Percentiles rank a stretch among this genome's conserved stretches.
Conservation (phyloP, 306 rosid genomes). For the Malus orientalis region DNA sequence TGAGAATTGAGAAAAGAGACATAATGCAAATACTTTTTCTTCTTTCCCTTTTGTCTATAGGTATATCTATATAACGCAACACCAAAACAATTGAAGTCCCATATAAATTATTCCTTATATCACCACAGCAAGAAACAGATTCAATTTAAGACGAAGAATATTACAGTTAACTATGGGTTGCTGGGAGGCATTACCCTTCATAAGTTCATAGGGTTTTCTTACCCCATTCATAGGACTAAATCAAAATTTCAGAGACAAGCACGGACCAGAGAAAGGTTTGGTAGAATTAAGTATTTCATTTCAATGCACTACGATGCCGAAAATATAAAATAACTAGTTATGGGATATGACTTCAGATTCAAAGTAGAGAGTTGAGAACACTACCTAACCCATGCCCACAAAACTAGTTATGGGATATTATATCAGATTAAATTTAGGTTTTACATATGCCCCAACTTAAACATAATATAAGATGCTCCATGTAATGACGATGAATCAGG, state of each 20-base stretch:
- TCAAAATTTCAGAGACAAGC: not conserved
- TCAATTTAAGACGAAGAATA: not conserved
- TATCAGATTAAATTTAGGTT: not conserved
- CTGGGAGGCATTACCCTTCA: not conserved
- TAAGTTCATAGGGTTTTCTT: not conserved
- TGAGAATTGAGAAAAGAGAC: conserved; percentile 9
- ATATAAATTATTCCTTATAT: not conserved
- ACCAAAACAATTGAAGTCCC: not conserved
- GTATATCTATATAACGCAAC: not conserved
- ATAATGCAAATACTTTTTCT: not conserved
- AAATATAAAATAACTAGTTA: not conserved
- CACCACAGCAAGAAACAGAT: conserved; percentile 1
- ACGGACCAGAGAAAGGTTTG: not conserved
- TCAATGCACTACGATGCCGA: not conserved
- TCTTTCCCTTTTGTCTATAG: not conserved
- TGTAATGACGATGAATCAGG: not conserved
- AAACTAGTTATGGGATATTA: not conserved
- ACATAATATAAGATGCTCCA: not conserved
- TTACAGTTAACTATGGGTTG: not conserved
- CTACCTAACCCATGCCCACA: not conserved
- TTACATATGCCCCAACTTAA: not conserved
- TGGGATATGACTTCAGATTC: not conserved
- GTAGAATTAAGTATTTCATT: not conserved
- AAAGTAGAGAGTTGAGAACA: not conserved
- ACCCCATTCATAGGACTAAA: not conserved